Percentiles rank a stretch among this genome's conserved stretches.
phyloP scores from a whole-genome alignment of 1,284 basidiomycete species.

The Kalmanozyma brasiliensis region DNA sequence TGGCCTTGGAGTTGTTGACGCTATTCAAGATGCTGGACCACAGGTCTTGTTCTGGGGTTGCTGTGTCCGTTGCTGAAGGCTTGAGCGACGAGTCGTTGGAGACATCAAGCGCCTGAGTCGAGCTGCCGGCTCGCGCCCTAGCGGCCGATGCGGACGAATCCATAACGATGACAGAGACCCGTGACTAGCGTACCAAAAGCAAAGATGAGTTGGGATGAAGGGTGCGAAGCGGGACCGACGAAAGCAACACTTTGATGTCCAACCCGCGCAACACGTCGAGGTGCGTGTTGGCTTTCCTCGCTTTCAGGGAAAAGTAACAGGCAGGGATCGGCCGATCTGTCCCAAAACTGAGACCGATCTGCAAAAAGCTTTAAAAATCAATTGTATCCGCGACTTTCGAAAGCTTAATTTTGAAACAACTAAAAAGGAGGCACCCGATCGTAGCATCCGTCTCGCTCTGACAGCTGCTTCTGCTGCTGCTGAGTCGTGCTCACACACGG shows the following conservation, averaged over 20 bases:
- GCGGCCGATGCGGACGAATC: constrained; percentile 14
- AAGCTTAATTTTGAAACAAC: too few relatives aligned
- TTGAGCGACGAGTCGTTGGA: constrained; percentile 19
- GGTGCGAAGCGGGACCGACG: background rate
- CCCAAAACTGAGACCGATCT: too few relatives aligned
- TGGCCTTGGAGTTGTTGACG: constrained; percentile 83
- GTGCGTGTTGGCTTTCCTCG: constrained; percentile 4
- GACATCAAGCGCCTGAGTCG: constrained; percentile 6
- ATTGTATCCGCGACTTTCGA: too few relatives aligned
- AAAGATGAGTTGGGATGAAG: background rate
- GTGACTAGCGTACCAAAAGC: too few relatives aligned
- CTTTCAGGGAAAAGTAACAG: constrained; percentile 14
- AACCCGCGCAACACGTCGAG: background rate
- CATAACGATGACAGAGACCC: constrained; percentile 12
- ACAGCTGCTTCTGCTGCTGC: constrained; percentile 1
- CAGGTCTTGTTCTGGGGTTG: constrained; percentile 71
- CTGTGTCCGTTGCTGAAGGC: constrained; percentile 8
- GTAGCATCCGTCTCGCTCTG: too few relatives aligned
- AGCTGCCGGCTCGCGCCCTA: constrained; percentile 10
- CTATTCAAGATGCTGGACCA: constrained; percentile 92
- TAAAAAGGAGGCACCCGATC: too few relatives aligned
- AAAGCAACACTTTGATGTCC: constrained; percentile 5
- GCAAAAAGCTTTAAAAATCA: too few relatives aligned
- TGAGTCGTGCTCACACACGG: constrained; percentile 8
- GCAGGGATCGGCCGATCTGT: too few relatives aligned